Conservation (phyloP, 1,284 basidiomycete species). For the Rhodotorula sp. region DNA sequence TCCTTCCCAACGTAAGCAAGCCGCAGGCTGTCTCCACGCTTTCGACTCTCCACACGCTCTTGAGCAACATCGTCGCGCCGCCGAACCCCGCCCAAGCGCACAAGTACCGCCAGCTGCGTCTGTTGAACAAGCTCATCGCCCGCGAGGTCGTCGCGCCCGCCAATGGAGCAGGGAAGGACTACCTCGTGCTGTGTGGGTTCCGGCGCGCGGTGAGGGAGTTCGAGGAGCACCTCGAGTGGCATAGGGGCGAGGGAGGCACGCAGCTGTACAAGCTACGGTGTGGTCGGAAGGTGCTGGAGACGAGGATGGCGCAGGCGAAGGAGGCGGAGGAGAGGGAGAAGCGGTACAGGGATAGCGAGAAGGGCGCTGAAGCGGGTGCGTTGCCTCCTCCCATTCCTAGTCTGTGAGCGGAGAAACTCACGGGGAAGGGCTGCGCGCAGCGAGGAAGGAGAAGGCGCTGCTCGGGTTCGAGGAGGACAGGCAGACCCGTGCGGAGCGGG, state of each 20-base stretch:
- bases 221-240: slow-evolving; percentile 21
- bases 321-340: slow-evolving; percentile 35
- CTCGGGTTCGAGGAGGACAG: slow-evolving; percentile 38
- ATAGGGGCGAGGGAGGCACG: slow-evolving; percentile 12
- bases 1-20: slow-evolving; percentile 33
- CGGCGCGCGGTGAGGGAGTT: slow-evolving; percentile 18
- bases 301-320: slow-evolving; percentile 13
- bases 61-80: slow-evolving; percentile 31
- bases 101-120: slow-evolving; percentile 38
- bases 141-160: slow-evolving; percentile 22
- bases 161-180: slow-evolving; percentile 15
- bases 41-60: slow-evolving; percentile 23
- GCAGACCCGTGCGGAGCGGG: slow-evolving; percentile 20
- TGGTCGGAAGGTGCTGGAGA: slow-evolving; percentile 12
- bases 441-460: slow-evolving; percentile 28
- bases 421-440: neutral
- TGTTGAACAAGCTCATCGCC: slow-evolving; percentile 29
- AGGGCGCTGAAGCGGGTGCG: slow-evolving; percentile 23
- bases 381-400: neutral
- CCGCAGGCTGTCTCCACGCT: slow-evolving; percentile 36
- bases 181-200: slow-evolving; percentile 22
- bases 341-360: slow-evolving; percentile 34
- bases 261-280: slow-evolving; percentile 24
- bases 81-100: slow-evolving; percentile 27
- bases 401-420: neutral